Evolutionary conservation across 768 basidiomycete species (phyloP).

Genomic region (Lactarius hatsudake): DNA sequence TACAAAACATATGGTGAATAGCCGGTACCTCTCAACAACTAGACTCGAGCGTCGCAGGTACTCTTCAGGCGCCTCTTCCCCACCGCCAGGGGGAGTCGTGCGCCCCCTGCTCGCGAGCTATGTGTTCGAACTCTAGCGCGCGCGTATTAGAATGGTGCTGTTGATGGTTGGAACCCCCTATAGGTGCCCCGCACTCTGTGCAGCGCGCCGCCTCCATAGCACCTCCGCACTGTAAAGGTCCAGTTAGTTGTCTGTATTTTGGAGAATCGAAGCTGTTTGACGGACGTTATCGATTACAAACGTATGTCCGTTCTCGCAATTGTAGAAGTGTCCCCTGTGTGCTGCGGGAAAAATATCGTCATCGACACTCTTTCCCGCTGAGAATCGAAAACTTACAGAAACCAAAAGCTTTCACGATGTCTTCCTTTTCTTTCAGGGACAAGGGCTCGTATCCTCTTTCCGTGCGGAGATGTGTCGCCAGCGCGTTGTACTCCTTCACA

Average conservation of each 20-base stretch:
- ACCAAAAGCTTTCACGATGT: constrained; percentile 32
- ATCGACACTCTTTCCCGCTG: not conserved
- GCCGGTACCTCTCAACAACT: too few species aligned
- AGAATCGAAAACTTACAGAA: constrained; percentile 28
- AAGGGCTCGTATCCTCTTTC: constrained; percentile 29
- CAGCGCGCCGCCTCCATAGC: constrained; percentile 48
- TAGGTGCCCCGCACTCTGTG: constrained; percentile 54
- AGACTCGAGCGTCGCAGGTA: too few species aligned
- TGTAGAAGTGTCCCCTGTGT: constrained; percentile 36
- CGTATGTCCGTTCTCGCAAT: constrained; percentile 53
- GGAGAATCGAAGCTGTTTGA: not conserved
- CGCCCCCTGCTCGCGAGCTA: constrained; percentile 38
- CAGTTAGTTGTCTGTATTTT: constrained; percentile 8
- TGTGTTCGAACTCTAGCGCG: constrained; percentile 45
- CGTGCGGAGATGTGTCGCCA: constrained; percentile 26
- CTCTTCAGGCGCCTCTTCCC: constrained; percentile 26
- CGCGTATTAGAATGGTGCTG: constrained; percentile 45
- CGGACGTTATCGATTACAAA: constrained; percentile 58
- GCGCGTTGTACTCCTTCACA: constrained; percentile 27
- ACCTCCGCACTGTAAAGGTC: constrained; percentile 50
- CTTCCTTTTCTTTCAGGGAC: constrained; percentile 30
- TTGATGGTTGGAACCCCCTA: constrained; percentile 49
- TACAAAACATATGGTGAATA: too few species aligned
- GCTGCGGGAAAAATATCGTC: constrained; percentile 19
- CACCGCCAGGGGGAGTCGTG: constrained; percentile 34